Evolutionary conservation across 148 eudicot species (phyloP).

Genomic region (Diospyros kaki): DNA sequence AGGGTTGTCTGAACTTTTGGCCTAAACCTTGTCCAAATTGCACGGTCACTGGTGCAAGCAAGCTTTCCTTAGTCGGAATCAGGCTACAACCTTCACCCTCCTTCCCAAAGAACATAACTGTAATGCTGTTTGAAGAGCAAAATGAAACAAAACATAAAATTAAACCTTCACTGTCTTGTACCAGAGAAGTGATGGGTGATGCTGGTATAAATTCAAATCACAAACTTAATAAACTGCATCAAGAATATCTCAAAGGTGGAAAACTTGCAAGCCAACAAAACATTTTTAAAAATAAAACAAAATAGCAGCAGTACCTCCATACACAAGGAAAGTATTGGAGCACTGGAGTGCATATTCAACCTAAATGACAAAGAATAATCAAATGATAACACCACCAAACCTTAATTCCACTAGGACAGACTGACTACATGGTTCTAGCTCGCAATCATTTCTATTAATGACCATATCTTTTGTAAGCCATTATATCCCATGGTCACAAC

Average conservation of each 20-base stretch:
- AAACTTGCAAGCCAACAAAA: no score
- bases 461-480: no score
- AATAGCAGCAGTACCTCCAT: background rate
- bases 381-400: no score
- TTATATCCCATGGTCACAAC: no score
- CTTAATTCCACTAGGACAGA: no score
- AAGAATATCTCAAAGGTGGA: slow-evolving; percentile 7
- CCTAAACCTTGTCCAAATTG: slow-evolving; percentile 75
- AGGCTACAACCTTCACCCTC: slow-evolving; percentile 68
- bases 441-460: no score
- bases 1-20: slow-evolving; percentile 81
- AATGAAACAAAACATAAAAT: background rate
- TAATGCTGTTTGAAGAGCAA: slow-evolving; percentile 35
- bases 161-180: slow-evolving; percentile 26
- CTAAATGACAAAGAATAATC: background rate
- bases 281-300: background rate
- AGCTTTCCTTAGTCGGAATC: slow-evolving; percentile 68
- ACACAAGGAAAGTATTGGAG: background rate
- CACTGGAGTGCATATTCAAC: background rate
- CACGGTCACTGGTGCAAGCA: slow-evolving; percentile 60
- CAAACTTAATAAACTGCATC: background rate
- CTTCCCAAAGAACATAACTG: slow-evolving; percentile 63
- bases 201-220: slow-evolving; percentile 11
- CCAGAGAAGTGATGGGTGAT: slow-evolving; percentile 32
- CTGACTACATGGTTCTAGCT: no score